Evolutionary conservation across 805 yeast species (phyloP).

Genomic region (Clavispora carvajalis): DNA sequence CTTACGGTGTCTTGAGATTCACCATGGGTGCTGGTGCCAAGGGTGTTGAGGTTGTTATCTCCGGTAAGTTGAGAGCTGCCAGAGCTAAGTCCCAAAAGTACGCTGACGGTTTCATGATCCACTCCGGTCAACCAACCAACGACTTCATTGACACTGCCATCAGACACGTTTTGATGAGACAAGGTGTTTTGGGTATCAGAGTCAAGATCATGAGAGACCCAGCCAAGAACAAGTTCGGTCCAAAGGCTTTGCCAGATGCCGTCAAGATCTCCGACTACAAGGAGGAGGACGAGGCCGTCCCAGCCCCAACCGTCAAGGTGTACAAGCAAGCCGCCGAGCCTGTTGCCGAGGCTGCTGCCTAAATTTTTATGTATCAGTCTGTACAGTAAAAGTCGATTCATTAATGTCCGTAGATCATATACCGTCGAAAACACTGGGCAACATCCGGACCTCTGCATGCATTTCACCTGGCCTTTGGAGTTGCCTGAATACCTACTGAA

Average conservation of each 20-base stretch:
- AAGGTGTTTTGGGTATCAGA: conserved; percentile 99
- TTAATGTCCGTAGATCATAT: too few species aligned
- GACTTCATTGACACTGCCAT: conserved; percentile 98
- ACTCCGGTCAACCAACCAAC: conserved; percentile 99
- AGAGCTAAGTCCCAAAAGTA: conserved; percentile 99
- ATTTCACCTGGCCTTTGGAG: too few species aligned
- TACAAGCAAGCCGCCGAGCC: conserved; percentile 46
- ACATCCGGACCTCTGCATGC: too few species aligned
- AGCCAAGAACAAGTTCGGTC: conserved; percentile 77
- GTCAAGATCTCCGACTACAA: conserved; percentile 90
- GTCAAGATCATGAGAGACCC: conserved; percentile 99
- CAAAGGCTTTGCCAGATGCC: conserved; percentile 91
- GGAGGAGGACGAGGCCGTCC: conserved; percentile 75
- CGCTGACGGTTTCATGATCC: conserved; percentile 99
- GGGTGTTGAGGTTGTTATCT: conserved; percentile 99
- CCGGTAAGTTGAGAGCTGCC: conserved; percentile 99
- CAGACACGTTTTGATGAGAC: conserved; percentile 99
- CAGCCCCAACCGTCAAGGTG: conserved; percentile 78
- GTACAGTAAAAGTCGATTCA: background rate
- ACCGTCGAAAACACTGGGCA: too few species aligned
- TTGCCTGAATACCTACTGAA: too few species aligned
- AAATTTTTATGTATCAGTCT: conserved; percentile 4
- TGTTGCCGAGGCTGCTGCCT: conserved; percentile 17
- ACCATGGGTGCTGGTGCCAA: conserved; percentile 99
- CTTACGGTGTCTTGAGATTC: conserved; percentile 99